Conservation (phyloP, 352 stramenopile species). For the Globisporangium yorkense region DNA sequence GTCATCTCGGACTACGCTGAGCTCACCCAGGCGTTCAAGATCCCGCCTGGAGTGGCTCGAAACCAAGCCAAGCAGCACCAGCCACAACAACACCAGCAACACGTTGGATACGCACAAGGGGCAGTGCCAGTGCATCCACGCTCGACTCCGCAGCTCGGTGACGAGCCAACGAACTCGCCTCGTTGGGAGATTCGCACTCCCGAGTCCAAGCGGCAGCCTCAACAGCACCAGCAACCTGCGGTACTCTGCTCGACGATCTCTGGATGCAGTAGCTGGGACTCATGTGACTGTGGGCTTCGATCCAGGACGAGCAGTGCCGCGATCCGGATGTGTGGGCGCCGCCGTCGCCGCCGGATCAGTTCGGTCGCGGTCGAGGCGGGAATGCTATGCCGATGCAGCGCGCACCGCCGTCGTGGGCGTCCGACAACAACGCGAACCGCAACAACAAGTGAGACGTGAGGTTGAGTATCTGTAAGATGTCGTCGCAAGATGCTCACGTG, state of each 20-base stretch:
- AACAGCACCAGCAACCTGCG: constrained; percentile 4
- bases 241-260: neutral
- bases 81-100: constrained; percentile 24
- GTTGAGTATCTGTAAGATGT: too few relatives aligned
- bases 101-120: constrained; percentile 6
- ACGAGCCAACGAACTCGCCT: constrained; percentile 23
- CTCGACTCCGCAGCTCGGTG: constrained; percentile 3
- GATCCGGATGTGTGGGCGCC: constrained; percentile 75
- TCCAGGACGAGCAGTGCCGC: constrained; percentile 19
- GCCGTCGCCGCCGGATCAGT: constrained; percentile 54
- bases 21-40: constrained; percentile 60
- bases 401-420: constrained; percentile 46
- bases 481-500: neutral
- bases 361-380: constrained; percentile 20
- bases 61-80: constrained; percentile 19
- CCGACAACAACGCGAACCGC: constrained; percentile 34
- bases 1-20: constrained; percentile 77
- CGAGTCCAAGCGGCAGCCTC: constrained; percentile 20
- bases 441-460: constrained; percentile 18
- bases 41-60: constrained; percentile 25
- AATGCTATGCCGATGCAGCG: constrained; percentile 14
- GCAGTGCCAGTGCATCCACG: constrained; percentile 10
- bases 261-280: neutral
- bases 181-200: constrained; percentile 53
- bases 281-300: neutral